Base-by-base conservation (phyloP, 208 protist genomes). In the Tritrichomonas foetus region DNA sequence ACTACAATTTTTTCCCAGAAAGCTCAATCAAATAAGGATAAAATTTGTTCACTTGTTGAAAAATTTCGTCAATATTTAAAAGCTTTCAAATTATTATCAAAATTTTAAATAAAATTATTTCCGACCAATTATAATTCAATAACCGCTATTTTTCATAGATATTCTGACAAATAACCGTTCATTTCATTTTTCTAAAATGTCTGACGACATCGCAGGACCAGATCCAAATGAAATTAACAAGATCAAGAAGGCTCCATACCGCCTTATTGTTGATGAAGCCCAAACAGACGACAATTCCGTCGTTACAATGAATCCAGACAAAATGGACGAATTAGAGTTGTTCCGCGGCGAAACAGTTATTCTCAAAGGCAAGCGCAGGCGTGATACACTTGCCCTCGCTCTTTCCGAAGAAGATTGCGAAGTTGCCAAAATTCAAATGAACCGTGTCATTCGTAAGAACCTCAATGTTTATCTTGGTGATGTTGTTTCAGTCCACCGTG, bases 371-470 rank as follows among this genome's bases (percentile, higher is more conserved):
- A 99, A 99, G 96, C 98, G 98, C 93, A 96, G 98, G 93, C 97
- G 97, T 93, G 97, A 98, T 95, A 99, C 98, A 36, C 95, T 99
- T 55, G 98, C 97, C 95, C 98, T 99, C 93, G 98, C 98, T 16
- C 96, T 99, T 89, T 95, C 97, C 47, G 98, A 99, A 93, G 98
- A 75, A 96, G 96, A 44, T 33, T 78, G 50, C 93, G 98, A 98
- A 57, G 94, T 95, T 84, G 97, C 96, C 80, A 99, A 98, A 95
- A 98, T 99, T 95, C 97, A 97, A 94, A 99, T 99, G 95, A 99
- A 99, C 97, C 99, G 99, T 95, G 97, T 99, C 30, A 97, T 99
- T 1, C 97, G 99, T 84, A 98, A 98, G 92, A 99, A 99, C 96
- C 96, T 99, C n/a, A 96, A 97, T 74, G 98, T 99, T 93, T 97